Base-by-base conservation (phyloP, 129 eudicot species). In the Silybum marianum region DNA sequence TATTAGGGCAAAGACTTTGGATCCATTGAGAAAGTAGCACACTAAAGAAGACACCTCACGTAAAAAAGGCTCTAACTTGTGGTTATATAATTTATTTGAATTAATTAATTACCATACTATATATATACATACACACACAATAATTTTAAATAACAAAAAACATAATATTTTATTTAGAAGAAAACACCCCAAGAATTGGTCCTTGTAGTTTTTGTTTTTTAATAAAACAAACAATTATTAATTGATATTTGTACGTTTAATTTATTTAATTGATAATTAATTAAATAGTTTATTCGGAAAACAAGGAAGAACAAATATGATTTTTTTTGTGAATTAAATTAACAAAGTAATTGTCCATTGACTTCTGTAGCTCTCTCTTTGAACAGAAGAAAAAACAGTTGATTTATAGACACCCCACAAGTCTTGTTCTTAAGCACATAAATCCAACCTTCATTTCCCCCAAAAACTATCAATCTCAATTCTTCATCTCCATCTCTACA, bases 381-480 rank as follows among this genome's bases (percentile, higher is more conserved):
- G 75, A 70, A 66, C 21, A 83, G 69, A 40, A 44, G 74, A 79
- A 84, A 79, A 84, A 16, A 72, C 81, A 42, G 71, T 42, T 87
- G 81, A 73, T 76, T 78, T 78, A 78, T 51, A 80, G 81, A 83
- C 70, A 78, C 65, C 65, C 78, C 77, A 68, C 69, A 88, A 84
- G 88, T 81, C 86, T 42, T 86, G 80, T 80, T 77, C 82, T 83
- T 83, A 81, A 75, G 67, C 80, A 83, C 80, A 84, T 88, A 89
- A 78, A 77, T 86, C 83, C 84, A 77, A 83, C 78, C 78, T 83
- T 77, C 73, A 77, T 60, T 77, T 71, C 58, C 78, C 79, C 83
- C 81, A 81, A 75, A n/a, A 81, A 65, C 62, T 30, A 54, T 39
- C 74, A 62, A 23, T 38, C 73, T 34, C 48, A 39, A 85, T 32